A percentile compares a stretch with the other conserved stretches of the same genome.
Conservation (phyloP, 1,139 yeast species). For the Saccharomyces uvarum region DNA sequence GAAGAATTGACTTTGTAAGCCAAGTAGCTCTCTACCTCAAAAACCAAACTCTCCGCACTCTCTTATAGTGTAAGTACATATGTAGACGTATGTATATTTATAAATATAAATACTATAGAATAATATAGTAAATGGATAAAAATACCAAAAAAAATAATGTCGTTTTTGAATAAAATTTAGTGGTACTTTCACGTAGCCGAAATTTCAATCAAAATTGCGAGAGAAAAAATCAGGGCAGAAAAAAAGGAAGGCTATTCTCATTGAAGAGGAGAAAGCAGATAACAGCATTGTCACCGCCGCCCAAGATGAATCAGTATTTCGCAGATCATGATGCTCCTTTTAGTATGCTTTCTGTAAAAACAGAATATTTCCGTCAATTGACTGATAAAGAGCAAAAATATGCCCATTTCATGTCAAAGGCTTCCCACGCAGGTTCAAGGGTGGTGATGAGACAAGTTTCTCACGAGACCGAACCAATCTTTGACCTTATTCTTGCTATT, state of each 20-base stretch:
- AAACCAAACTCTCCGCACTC: background rate
- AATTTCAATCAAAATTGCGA: background rate
- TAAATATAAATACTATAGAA: background rate
- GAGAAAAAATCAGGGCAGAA: background rate
- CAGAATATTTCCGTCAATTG: slow-evolving; percentile 42
- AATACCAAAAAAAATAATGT: background rate
- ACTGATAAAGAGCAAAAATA: slow-evolving; percentile 52
- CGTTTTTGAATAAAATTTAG: background rate
- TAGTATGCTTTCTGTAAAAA: slow-evolving; percentile 38
- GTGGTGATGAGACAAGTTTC: slow-evolving; percentile 78
- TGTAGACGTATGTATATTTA: background rate
- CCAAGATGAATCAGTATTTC: slow-evolving; percentile 4
- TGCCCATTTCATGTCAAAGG: slow-evolving; percentile 77
- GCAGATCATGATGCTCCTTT: slow-evolving; percentile 29
- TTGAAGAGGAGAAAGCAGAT: background rate
- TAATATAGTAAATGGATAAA: background rate
- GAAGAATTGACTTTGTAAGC: slow-evolving; percentile 33
- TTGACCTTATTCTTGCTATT: slow-evolving; percentile 54
- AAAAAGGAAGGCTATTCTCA: background rate
- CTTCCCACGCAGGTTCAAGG: slow-evolving; percentile 75
- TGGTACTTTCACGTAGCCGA: too few relatives aligned
- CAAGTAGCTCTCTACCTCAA: background rate
- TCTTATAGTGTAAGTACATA: slow-evolving; percentile 1
- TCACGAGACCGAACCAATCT: slow-evolving; percentile 69
- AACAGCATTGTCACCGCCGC: background rate